Evolutionary conservation across 768 basidiomycete genomes (phyloP), one percentile per base, ranked within the genome.

Genomic region (Boletus rubescentipes): DNA sequence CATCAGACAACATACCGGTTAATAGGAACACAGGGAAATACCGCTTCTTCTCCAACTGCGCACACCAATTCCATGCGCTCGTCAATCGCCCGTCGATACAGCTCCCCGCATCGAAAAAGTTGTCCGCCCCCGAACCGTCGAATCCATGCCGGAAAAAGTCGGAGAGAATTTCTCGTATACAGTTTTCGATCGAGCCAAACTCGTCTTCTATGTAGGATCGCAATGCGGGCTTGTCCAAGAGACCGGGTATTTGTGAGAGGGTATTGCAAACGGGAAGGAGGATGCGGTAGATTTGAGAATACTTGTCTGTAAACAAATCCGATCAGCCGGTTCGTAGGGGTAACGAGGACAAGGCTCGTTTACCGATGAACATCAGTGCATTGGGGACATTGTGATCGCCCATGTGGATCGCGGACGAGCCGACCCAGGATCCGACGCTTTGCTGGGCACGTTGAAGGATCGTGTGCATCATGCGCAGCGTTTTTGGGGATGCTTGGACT

Each of bases 11-110:
- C 86, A 60, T 54, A 89, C 89, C 88, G 42, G 83, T 81, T 48
- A 93, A 73, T 55, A 93, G 72, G 69, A 93, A 93, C 20, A 91
- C 73, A 7, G 81, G 84, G 75, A 92, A 91, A 66, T 84, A 93
- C 45, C 84, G 76, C 73, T 93, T 93, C 76, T 92, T 93, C 76
- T 93, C 91, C 60, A 93, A 69, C 42, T 77, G 79, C 45, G 85
- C 84, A 72, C 91, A 93, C 91, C 91, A 93, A 67, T 93, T 91
- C 91, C 91, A 93, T 5, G 91, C 91, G 67, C 89, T 91, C 30
- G 91, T 93, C 63, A 93, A 70, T 4, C 91, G 79, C 12, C 91
- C 91, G 62, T 93, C 91, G 60, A 93, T 92, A 61, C 80, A 82
- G 21, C 87, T 90, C 16, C 91, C 90, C 36, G 91, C 91, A 66